Evolutionary conservation across 148 eudicot species (phyloP).

Genomic region (Silene conica): DNA sequence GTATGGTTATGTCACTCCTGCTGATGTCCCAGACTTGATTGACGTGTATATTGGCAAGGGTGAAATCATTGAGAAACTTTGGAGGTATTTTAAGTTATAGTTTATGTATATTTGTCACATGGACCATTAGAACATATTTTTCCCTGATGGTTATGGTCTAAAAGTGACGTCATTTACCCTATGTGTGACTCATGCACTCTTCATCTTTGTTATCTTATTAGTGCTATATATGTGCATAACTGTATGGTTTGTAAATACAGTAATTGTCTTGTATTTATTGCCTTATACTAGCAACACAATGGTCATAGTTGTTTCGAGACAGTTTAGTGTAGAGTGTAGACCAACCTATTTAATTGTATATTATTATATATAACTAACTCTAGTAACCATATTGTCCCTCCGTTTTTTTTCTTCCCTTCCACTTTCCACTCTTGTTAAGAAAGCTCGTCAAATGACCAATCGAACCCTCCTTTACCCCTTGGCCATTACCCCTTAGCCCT

Average conservation of each 20-base stretch:
- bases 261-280: too few relatives aligned
- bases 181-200: background rate
- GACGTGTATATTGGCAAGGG: constrained; percentile 79
- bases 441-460: too few relatives aligned
- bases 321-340: background rate
- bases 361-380: too few relatives aligned
- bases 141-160: background rate
- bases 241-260: too few relatives aligned
- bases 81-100: constrained; percentile 60
- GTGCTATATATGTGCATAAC: too few relatives aligned
- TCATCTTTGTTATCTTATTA: too few relatives aligned
- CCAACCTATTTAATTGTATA: background rate
- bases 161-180: background rate
- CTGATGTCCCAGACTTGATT: constrained; percentile 72
- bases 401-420: too few relatives aligned
- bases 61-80: constrained; percentile 68
- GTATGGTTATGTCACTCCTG: constrained; percentile 94
- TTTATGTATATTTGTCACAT: background rate
- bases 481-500: too few relatives aligned
- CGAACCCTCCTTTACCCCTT: too few relatives aligned
- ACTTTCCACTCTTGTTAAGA: too few relatives aligned
- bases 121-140: background rate
- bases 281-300: too few relatives aligned
- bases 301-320: background rate
- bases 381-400: too few relatives aligned